These are phyloP conservation scores for Cryptomeria japonica DNA, from an alignment of 75 land plant species.

Conservation along the genomic window DNA sequence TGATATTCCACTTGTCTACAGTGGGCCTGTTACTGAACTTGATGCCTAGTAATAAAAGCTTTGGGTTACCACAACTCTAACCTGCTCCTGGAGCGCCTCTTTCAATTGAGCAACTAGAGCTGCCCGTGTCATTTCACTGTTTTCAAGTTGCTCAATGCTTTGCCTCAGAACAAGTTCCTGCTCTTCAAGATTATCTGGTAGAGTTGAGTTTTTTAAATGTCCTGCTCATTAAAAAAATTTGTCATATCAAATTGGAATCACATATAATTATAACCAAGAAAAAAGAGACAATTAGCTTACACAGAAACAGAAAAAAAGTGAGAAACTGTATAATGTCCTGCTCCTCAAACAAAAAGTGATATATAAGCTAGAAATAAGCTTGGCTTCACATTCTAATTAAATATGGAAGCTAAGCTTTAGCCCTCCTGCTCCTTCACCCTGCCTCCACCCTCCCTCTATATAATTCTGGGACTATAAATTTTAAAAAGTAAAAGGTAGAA, in stretches of 20 bases:
- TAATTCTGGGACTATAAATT: no score
- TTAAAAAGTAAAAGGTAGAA: background rate
- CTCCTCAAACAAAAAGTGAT: no score
- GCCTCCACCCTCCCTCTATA: no score
- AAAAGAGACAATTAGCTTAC: background rate
- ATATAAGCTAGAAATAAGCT: background rate
- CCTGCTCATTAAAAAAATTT: slow-evolving; percentile 21
- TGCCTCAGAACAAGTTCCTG: slow-evolving; percentile 59
- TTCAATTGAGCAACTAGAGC: slow-evolving; percentile 56
- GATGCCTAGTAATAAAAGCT: background rate
- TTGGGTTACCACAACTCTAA: slow-evolving; percentile 12
- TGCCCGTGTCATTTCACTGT: slow-evolving; percentile 59
- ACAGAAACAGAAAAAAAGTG: no score
- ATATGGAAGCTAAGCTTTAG: background rate
- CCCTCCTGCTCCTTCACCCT: no score
- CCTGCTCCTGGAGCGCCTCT: slow-evolving; percentile 88
- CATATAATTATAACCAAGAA: background rate
- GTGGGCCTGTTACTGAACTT: background rate
- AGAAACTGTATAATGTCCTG: no score
- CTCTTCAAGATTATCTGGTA: slow-evolving; percentile 57
- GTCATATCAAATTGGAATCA: background rate
- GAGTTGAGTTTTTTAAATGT: slow-evolving; percentile 31
- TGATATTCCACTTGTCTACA: background rate
- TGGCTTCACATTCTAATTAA: background rate
- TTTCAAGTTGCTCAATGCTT: slow-evolving; percentile 72